Percentiles rank a stretch among this genome's conserved stretches.
Evolutionary conservation across 164 flowering plant genomes (phyloP).

Genomic region (Houttuynia cordata): DNA sequence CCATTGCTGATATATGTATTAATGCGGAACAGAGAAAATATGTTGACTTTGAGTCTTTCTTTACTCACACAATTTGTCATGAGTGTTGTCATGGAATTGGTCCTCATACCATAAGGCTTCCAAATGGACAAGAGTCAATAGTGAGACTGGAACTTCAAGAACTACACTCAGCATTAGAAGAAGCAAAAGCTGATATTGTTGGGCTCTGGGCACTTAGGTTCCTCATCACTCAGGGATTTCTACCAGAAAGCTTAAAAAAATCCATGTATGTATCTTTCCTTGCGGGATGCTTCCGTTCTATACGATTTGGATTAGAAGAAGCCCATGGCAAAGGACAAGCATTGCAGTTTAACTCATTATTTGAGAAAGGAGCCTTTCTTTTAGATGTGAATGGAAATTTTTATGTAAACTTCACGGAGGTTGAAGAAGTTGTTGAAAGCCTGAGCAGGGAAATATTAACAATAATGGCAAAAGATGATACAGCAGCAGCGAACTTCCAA

Average conservation of each 20-base stretch:
- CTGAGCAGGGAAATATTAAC: constrained; percentile 77
- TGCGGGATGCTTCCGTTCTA: constrained; percentile 93
- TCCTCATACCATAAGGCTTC: constrained; percentile 81
- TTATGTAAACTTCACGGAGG: constrained; percentile 75
- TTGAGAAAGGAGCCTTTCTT: constrained; percentile 72
- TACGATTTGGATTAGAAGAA: constrained; percentile 89
- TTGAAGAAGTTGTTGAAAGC: constrained; percentile 74
- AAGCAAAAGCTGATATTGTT: constrained; percentile 97
- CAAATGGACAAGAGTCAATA: constrained; percentile 69
- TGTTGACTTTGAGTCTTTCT: constrained; percentile 87
- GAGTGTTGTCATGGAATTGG: constrained; percentile 99
- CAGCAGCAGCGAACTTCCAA: constrained; percentile 55
- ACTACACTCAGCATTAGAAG: constrained; percentile 87
- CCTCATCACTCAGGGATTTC: constrained; percentile 58
- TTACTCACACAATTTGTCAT: constrained; percentile 91
- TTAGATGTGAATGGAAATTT: constrained; percentile 56
- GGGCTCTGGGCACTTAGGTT: constrained; percentile 93
- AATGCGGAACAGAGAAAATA: constrained; percentile 46
- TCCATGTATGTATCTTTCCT: constrained; percentile 93
- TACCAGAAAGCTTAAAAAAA: constrained; percentile 40
- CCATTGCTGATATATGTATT: constrained; percentile 64
- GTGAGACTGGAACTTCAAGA: constrained; percentile 97
- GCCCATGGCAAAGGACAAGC: constrained; percentile 99
- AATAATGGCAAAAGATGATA: constrained; percentile 82
- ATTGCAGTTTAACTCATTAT: constrained; percentile 83